Evolutionary conservation across 1,284 basidiomycete species (phyloP).

Genomic region (Thelephora terrestris): DNA sequence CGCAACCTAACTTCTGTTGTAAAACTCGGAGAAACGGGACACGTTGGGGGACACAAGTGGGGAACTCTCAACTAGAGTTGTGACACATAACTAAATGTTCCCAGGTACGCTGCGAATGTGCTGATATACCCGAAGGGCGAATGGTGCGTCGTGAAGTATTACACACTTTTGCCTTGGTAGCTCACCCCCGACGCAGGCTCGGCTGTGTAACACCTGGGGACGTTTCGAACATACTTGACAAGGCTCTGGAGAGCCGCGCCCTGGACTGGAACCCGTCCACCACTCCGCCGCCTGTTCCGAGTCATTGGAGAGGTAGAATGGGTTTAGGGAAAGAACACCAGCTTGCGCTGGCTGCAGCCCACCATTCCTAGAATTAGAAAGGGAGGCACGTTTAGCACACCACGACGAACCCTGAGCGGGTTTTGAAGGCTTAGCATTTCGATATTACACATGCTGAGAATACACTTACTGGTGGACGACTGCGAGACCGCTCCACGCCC

Average conservation of each 20-base stretch:
- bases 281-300: slow-evolving; percentile 27
- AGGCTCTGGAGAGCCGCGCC: slow-evolving; percentile 29
- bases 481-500: too few species aligned
- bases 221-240: slow-evolving; percentile 43
- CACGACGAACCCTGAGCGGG: too few species aligned
- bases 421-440: too few species aligned
- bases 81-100: slow-evolving; percentile 4
- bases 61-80: slow-evolving; percentile 18
- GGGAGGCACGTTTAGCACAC: too few species aligned
- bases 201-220: slow-evolving; percentile 48
- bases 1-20: slow-evolving; percentile 14
- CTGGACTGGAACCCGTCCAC: slow-evolving; percentile 9
- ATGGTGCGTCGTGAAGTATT: slow-evolving; percentile 36
- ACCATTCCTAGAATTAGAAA: too few species aligned
- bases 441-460: too few species aligned
- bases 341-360: slow-evolving; percentile 15
- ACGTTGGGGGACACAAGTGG: slow-evolving; percentile 81
- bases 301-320: slow-evolving; percentile 69
- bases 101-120: slow-evolving; percentile 71
- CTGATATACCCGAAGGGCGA: slow-evolving; percentile 70
- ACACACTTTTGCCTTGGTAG: background rate
- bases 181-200: slow-evolving; percentile 33
- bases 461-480: too few species aligned
- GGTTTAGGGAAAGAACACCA: slow-evolving; percentile 60
- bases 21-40: slow-evolving; percentile 56